Percentiles rank a stretch among this genome's conserved stretches.
These are phyloP conservation scores for Clitocybe nebularis DNA, from an alignment of 1,284 basidiomycete species.

Conservation along the genomic window DNA sequence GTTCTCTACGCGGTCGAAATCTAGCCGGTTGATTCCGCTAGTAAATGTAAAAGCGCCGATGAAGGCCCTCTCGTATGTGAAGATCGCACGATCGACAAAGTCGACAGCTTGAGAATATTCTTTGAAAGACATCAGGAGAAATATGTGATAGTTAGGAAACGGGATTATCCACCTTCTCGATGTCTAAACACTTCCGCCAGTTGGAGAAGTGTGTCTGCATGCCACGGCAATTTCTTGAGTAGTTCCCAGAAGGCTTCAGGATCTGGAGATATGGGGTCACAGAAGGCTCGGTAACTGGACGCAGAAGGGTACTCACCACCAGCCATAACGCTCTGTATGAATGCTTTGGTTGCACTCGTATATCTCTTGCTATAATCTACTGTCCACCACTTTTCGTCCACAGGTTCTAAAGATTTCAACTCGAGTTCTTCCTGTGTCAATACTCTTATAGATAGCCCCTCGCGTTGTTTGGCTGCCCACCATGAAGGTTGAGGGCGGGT, in stretches of 20 bases:
- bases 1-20: slow-evolving; percentile 84
- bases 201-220: slow-evolving; percentile 88
- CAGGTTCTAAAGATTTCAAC: slow-evolving; percentile 35
- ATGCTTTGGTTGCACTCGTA: slow-evolving; percentile 73
- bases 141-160: background rate
- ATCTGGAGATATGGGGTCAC: slow-evolving; percentile 36
- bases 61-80: slow-evolving; percentile 86
- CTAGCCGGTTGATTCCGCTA: slow-evolving; percentile 74
- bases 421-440: slow-evolving; percentile 54
- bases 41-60: slow-evolving; percentile 82
- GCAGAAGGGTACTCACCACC: slow-evolving; percentile 53
- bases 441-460: slow-evolving; percentile 65
- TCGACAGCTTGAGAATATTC: slow-evolving; percentile 84
- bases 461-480: slow-evolving; percentile 60
- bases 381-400: slow-evolving; percentile 79
- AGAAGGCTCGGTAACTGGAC: background rate
- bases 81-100: slow-evolving; percentile 82
- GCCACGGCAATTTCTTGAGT: slow-evolving; percentile 66
- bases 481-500: slow-evolving; percentile 60
- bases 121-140: slow-evolving; percentile 23
- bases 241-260: slow-evolving; percentile 65
- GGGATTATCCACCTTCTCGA: slow-evolving; percentile 61
- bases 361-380: slow-evolving; percentile 84
- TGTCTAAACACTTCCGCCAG: slow-evolving; percentile 81
- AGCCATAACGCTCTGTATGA: slow-evolving; percentile 75